A percentile compares a stretch with the other conserved stretches of the same genome.
Conservation (phyloP, 2,329 filamentous ascomycete species). For the Scedosporium boydii region DNA sequence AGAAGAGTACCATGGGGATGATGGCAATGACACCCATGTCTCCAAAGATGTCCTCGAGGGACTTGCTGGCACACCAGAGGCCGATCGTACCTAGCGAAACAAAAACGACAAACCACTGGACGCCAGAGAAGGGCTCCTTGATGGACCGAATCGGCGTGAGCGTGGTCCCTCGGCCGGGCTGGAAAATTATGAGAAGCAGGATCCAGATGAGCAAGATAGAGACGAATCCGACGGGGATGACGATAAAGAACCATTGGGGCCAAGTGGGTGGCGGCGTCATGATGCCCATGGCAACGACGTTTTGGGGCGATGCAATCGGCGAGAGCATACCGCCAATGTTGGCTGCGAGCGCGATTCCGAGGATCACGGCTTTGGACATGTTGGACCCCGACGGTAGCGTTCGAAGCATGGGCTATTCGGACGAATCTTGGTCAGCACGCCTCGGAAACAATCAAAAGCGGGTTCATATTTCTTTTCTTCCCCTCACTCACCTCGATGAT, state of each 20-base stretch:
- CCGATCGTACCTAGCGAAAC: slow-evolving; percentile 78
- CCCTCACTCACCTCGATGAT: slow-evolving; percentile 67
- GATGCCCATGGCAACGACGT: slow-evolving; percentile 91
- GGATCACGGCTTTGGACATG: slow-evolving; percentile 91
- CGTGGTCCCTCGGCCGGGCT: slow-evolving; percentile 72
- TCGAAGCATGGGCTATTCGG: slow-evolving; percentile 69
- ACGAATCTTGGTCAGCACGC: not conserved
- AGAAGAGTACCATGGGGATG: slow-evolving; percentile 91
- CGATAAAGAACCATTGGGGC: slow-evolving; percentile 95
- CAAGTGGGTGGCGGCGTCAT: slow-evolving; percentile 89
- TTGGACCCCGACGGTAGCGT: slow-evolving; percentile 82
- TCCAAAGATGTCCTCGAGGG: slow-evolving; percentile 78
- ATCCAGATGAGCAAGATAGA: slow-evolving; percentile 85
- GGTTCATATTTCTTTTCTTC: too few relatives aligned
- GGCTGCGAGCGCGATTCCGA: slow-evolving; percentile 88
- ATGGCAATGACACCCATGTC: slow-evolving; percentile 99
- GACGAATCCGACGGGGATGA: slow-evolving; percentile 83
- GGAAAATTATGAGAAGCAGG: slow-evolving; percentile 75
- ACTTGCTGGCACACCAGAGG: slow-evolving; percentile 88
- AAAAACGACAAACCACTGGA: slow-evolving; percentile 86
- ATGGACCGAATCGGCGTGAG: slow-evolving; percentile 88
- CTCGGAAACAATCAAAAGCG: too few relatives aligned
- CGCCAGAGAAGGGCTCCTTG: slow-evolving; percentile 75
- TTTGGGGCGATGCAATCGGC: slow-evolving; percentile 94
- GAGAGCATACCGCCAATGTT: slow-evolving; percentile 96